These are phyloP conservation scores for Xylariomycetidae sp. DNA, from an alignment of 2,329 filamentous ascomycete species.

Conservation along the genomic window DNA sequence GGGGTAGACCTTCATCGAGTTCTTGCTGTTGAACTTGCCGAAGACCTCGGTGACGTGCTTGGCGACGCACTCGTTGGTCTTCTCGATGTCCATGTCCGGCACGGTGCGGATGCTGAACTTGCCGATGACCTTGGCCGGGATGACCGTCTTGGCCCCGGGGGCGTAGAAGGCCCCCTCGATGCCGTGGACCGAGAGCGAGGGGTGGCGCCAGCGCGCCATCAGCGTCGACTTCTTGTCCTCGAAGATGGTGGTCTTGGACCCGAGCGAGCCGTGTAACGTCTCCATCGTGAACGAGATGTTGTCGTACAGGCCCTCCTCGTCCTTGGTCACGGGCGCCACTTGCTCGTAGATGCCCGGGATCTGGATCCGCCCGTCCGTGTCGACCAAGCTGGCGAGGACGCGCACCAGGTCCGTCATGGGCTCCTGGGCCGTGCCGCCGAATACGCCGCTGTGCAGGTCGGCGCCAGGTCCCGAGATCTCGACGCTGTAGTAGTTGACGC, in stretches of 20 bases:
- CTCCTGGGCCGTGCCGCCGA: slow-evolving; percentile 93
- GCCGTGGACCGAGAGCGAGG: slow-evolving; percentile 89
- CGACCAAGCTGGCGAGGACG: slow-evolving; percentile 78
- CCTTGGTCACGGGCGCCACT: slow-evolving; percentile 79
- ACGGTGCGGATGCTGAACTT: slow-evolving; percentile 99
- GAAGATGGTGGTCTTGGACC: slow-evolving; percentile 82
- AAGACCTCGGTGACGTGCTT: slow-evolving; percentile 81
- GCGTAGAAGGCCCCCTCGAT: slow-evolving; percentile 92
- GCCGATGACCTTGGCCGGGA: slow-evolving; percentile 93
- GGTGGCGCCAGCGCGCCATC: slow-evolving; percentile 94
- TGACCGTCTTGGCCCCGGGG: slow-evolving; percentile 95
- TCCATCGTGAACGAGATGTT: slow-evolving; percentile 95
- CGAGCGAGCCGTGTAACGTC: slow-evolving; percentile 85
- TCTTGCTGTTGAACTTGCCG: slow-evolving; percentile 85
- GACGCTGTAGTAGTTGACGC: slow-evolving; percentile 96
- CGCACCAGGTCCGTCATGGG: slow-evolving; percentile 95
- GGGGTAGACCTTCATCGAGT: slow-evolving; percentile 74
- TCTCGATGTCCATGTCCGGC: slow-evolving; percentile 91
- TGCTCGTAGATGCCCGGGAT: slow-evolving; percentile 94
- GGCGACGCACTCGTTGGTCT: slow-evolving; percentile 81
- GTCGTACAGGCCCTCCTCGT: slow-evolving; percentile 85
- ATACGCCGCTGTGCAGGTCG: slow-evolving; percentile 94
- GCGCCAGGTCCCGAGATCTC: slow-evolving; percentile 87
- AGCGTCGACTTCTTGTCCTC: slow-evolving; percentile 86
- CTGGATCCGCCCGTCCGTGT: slow-evolving; percentile 85